Conservation (phyloP, 169 alveolate species). For the Eimeria acervulina region DNA sequence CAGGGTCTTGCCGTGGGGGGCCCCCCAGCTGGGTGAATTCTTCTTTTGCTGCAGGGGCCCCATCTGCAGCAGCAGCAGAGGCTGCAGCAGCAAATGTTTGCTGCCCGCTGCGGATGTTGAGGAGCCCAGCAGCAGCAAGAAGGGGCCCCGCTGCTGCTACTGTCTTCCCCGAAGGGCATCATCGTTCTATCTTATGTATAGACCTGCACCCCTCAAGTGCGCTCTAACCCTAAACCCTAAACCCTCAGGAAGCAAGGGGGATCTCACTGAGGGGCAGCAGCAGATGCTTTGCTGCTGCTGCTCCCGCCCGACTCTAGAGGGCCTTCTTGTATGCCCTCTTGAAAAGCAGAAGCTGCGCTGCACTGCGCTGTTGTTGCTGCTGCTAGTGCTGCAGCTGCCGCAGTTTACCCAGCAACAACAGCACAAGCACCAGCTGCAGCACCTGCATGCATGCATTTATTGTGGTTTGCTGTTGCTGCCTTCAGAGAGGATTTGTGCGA, state of each 20-base stretch:
- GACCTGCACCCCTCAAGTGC: constrained; percentile 79
- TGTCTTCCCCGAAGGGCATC: constrained; percentile 70
- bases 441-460: not conserved
- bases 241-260: not conserved
- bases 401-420: not conserved
- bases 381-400: not conserved
- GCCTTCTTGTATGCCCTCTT: not conserved
- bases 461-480: not conserved
- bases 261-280: not conserved
- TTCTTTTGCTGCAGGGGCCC: not conserved
- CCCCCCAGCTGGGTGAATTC: not conserved
- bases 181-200: constrained; percentile 77
- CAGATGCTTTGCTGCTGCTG: constrained; percentile 50
- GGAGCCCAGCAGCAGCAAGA: not conserved
- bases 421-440: not conserved
- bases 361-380: not conserved
- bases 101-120: not conserved
- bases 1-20: not conserved
- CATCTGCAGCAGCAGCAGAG: constrained; percentile 51
- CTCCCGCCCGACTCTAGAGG: not conserved
- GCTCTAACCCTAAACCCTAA: constrained; percentile 18
- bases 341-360: not conserved
- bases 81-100: constrained; percentile 46
- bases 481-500: constrained; percentile 47
- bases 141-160: constrained; percentile 64